These are phyloP conservation scores for Xerocomus tenax DNA, from an alignment of 1,284 basidiomycete genomes.

Conservation along the genomic window DNA sequence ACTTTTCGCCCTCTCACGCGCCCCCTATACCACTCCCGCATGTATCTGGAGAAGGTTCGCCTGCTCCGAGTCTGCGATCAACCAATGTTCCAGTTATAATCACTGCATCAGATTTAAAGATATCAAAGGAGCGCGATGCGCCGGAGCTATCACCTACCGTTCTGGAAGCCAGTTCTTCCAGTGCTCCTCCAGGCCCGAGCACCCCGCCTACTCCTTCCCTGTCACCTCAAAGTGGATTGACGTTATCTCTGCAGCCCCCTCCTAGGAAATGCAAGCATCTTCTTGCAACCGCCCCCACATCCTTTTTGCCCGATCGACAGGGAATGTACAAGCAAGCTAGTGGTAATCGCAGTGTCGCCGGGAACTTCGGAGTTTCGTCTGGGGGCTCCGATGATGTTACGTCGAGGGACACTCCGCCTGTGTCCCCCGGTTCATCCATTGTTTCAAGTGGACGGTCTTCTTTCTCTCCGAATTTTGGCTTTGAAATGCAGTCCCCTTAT, in stretches of 20 bases:
- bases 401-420: constrained; percentile 12
- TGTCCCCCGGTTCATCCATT: constrained; percentile 1
- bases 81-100: constrained; percentile 21
- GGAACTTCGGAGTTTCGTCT: constrained; percentile 27
- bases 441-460: constrained; percentile 6
- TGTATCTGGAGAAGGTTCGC: constrained; percentile 19
- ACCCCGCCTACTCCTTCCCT: constrained; percentile 14
- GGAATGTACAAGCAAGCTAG: constrained; percentile 26
- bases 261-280: constrained; percentile 44
- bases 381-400: constrained; percentile 7
- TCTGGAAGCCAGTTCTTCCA: constrained; percentile 19
- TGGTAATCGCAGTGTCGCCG: constrained; percentile 28
- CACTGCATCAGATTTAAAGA: constrained; percentile 42
- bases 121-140: constrained; percentile 40
- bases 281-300: not conserved
- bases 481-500: not conserved
- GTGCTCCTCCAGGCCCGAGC: constrained; percentile 13
- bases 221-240: constrained; percentile 7
- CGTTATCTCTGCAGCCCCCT: constrained; percentile 54
- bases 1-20: constrained; percentile 20
- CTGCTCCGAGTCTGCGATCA: constrained; percentile 28
- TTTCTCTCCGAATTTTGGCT: constrained; percentile 3
- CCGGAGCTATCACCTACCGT: constrained; percentile 7
- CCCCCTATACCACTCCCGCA: constrained; percentile 20
- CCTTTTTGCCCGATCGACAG: constrained; percentile 6